These are phyloP conservation scores for Metschnikowia dekortorum DNA, from an alignment of 805 yeast species.

Conservation along the genomic window DNA sequence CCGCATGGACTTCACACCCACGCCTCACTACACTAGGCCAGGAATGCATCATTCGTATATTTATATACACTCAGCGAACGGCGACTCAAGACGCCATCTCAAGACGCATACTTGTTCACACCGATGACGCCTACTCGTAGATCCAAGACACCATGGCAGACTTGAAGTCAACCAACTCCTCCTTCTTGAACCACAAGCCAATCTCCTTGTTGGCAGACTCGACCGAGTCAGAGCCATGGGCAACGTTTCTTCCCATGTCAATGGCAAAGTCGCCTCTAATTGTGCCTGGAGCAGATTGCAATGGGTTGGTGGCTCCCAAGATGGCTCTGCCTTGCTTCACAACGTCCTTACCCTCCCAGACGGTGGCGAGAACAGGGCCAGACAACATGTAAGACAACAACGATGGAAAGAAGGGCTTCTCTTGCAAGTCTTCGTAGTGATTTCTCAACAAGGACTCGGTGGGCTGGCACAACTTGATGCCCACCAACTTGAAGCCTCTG, in stretches of 20 bases:
- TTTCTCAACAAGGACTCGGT: slow-evolving; percentile 81
- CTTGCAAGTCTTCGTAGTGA: slow-evolving; percentile 93
- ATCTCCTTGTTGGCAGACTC: slow-evolving; percentile 97
- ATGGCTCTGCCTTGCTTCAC: slow-evolving; percentile 97
- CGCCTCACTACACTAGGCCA: background rate
- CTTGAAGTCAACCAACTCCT: slow-evolving; percentile 91
- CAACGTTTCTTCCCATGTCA: slow-evolving; percentile 98
- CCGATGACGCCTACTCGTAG: slow-evolving; percentile 64
- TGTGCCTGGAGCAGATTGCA: slow-evolving; percentile 97
- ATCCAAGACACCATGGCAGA: slow-evolving; percentile 83
- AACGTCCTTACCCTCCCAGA: slow-evolving; percentile 99
- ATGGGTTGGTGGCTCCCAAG: slow-evolving; percentile 99
- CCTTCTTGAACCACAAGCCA: slow-evolving; percentile 94
- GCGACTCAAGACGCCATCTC: background rate
- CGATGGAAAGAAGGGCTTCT: slow-evolving; percentile 98
- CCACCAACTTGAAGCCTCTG: slow-evolving; percentile 97
- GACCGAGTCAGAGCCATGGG: slow-evolving; percentile 99
- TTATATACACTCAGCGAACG: background rate
- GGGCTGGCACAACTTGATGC: slow-evolving; percentile 86
- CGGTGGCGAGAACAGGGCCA: slow-evolving; percentile 98
- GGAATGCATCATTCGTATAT: background rate
- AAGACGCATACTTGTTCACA: background rate
- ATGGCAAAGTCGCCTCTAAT: slow-evolving; percentile 99
- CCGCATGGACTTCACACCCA: too few relatives aligned
- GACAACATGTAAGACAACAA: slow-evolving; percentile 93